A percentile compares a stretch with the other conserved stretches of the same genome.
phyloP scores from a whole-genome alignment of 805 yeast genomes.

The Schizosaccharomyces japonicus region DNA sequence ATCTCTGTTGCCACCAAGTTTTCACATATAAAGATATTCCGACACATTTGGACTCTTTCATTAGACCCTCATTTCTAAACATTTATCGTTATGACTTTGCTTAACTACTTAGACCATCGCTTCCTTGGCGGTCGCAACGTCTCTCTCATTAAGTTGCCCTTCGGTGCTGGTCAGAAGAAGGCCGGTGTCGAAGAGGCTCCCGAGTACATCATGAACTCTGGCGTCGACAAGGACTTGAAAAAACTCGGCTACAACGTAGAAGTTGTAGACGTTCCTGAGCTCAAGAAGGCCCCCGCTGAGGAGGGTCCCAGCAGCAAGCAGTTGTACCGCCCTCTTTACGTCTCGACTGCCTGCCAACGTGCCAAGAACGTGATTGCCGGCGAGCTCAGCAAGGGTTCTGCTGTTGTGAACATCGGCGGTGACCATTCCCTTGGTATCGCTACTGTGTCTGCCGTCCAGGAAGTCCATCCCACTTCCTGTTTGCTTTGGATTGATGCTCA shows the following conservation, averaged over 20 bases:
- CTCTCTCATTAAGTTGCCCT: constrained; percentile 71
- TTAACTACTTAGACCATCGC: too few species aligned
- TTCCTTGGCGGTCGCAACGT: constrained; percentile 31
- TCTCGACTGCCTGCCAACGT: constrained; percentile 42
- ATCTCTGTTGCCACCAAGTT: too few species aligned
- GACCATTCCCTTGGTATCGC: constrained; percentile 93
- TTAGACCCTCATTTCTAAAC: too few species aligned
- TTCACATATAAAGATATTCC: too few species aligned
- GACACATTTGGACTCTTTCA: too few species aligned
- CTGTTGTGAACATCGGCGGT: constrained; percentile 81
- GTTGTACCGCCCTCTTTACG: constrained; percentile 53
- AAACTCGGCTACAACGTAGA: constrained; percentile 50
- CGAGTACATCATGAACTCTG: constrained; percentile 46
- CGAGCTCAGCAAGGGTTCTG: constrained; percentile 22
- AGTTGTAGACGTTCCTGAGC: constrained; percentile 15
- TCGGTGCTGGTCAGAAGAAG: constrained; percentile 86
- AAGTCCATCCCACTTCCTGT: constrained; percentile 64
- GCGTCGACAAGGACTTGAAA: constrained; percentile 38
- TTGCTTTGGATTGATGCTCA: constrained; percentile 94
- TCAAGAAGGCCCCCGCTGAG: constrained; percentile 13
- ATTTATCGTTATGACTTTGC: too few species aligned
- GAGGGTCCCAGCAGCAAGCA: constrained; percentile 31
- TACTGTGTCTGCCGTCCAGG: constrained; percentile 64
- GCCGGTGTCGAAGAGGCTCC: constrained; percentile 91
- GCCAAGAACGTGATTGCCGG: constrained; percentile 40